phyloP scores from a whole-genome alignment of 345 rosid genomes.

The Capsella bursapastoris region DNA sequence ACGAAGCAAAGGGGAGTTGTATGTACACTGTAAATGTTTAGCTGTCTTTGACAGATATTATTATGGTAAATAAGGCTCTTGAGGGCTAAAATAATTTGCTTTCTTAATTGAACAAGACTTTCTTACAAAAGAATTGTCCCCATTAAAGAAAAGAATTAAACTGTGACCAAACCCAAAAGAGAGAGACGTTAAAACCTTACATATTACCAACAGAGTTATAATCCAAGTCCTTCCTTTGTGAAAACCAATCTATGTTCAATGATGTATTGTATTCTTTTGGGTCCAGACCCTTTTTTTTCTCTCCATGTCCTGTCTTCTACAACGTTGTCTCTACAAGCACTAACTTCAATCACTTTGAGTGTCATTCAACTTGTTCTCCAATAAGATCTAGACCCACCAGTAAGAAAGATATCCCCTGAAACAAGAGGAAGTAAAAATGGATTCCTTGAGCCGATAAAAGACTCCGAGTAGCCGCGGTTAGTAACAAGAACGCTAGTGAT shows the following conservation, averaged over 20 bases:
- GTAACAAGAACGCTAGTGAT: conserved; percentile 78
- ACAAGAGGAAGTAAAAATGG: conserved; percentile 96
- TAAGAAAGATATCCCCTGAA: conserved; percentile 93
- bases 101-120: conserved; percentile 37
- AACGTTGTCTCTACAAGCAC: conserved; percentile 22
- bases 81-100: conserved; percentile 13
- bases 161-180: conserved; percentile 21
- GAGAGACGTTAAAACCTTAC: conserved; percentile 30
- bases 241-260: conserved; percentile 33
- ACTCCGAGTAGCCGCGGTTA: conserved; percentile 87
- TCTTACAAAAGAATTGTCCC: conserved; percentile 63
- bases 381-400: conserved; percentile 94
- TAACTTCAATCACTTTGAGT: conserved; percentile 20
- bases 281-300: conserved; percentile 22
- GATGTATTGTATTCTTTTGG: conserved; percentile 29
- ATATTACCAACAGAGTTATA: conserved; percentile 41
- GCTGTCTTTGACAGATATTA: neutral
- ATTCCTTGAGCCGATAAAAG: conserved; percentile 93
- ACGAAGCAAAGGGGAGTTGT: neutral
- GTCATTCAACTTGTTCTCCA: conserved; percentile 89
- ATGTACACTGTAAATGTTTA: neutral
- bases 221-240: conserved; percentile 36
- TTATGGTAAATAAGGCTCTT: neutral
- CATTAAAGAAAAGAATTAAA: conserved; percentile 49
- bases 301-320: conserved; percentile 36